Base-by-base conservation (phyloP, 1,139 yeast genomes). In the Scheffersomyces segobiensis region DNA sequence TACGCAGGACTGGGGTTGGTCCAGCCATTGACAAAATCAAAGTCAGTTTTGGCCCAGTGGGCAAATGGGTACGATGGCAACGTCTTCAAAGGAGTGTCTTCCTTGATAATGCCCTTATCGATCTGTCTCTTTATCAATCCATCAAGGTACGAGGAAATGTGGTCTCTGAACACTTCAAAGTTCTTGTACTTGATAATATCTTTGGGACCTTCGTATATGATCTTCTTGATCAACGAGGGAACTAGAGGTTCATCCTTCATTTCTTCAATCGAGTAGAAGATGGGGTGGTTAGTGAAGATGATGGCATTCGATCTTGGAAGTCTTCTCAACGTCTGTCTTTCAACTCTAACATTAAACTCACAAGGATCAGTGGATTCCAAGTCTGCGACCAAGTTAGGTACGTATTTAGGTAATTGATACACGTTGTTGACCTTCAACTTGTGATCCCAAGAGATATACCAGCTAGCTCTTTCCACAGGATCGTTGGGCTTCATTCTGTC, bases 241-340 rank as follows among this genome's bases (percentile, higher is more conserved):
- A 88, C 78, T 72, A 85, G 70, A 8, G 93, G 92, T 67, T 88
- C 93, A 68, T 88, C 91, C 67, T 87, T 87, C 92, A 88, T 87
- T 67, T 88, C 93, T 26, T 87, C 92, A 58, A 88, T 78, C 2
- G 87, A 80, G 71, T 88, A 88, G 68, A 85, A 87, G 12, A 87
- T 78, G 3, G 93, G 93, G 67, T 88, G 93, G 68, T 88, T 85
- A 52, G 88, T 77, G 70, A 87, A 86, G 46, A 87, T 76, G 55
- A 82, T 78, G 1, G 85, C 85, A 52, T 71, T 69, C 1, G 83
- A 68, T 57, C 74, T 74, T 5, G 87, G 87, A 56, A 84, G 74
- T 61, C 83, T 75, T 56, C 86, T 69, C 56, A 83, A 71, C 0
- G 86, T 74, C 64, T 83, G 86, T 64, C 88, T 77, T 62, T 88